A percentile compares a stretch with the other conserved stretches of the same genome.
Evolutionary conservation across 1,284 basidiomycete genomes (phyloP).

Genomic region (Puccinia brachypodii): DNA sequence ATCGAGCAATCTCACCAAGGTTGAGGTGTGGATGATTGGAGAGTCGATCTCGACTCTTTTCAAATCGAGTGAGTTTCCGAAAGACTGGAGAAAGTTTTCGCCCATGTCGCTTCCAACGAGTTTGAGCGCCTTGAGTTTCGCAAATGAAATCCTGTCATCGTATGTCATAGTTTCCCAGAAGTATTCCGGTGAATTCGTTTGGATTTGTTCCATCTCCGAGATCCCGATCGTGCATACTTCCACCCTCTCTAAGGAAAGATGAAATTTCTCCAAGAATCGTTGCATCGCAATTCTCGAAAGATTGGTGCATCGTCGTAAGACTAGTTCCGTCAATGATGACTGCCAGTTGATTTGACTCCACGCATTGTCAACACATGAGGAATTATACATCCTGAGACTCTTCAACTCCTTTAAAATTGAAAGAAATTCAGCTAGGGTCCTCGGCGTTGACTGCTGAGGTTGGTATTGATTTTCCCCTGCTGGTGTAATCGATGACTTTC

Average conservation of each 20-base stretch:
- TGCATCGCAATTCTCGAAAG: neutral
- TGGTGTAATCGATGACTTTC: neutral
- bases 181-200: neutral
- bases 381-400: slow-evolving; percentile 3
- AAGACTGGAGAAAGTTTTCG: neutral
- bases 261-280: neutral
- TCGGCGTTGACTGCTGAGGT: neutral
- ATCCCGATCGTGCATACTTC: neutral
- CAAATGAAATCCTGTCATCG: neutral
- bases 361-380: neutral
- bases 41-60: neutral
- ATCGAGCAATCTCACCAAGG: neutral
- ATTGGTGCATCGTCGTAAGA: neutral
- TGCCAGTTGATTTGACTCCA: neutral
- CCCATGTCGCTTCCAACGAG: neutral
- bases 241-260: neutral
- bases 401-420: neutral
- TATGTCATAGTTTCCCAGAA: neutral
- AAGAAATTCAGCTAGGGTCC: neutral
- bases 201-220: slow-evolving; percentile 1
- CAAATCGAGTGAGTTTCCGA: neutral
- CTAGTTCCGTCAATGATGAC: neutral
- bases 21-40: neutral
- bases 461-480: neutral
- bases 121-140: neutral